phyloP scores from a whole-genome alignment of 2,329 filamentous ascomycete species.

The Diaporthe vaccinii region DNA sequence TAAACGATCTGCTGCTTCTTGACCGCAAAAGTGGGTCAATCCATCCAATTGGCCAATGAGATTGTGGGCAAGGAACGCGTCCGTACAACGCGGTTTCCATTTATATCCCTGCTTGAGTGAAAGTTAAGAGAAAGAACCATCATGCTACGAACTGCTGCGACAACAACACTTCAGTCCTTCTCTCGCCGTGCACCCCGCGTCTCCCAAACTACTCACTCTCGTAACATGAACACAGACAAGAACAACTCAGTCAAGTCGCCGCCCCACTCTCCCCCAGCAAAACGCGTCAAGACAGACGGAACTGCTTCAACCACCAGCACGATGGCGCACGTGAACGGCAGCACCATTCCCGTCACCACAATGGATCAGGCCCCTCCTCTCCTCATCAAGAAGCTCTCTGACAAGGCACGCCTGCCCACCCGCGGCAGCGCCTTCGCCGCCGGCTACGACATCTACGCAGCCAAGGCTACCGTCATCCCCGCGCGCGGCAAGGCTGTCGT shows the following conservation, averaged over 20 bases:
- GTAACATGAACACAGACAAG: slow-evolving; percentile 51
- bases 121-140: slow-evolving; percentile 16
- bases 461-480: slow-evolving; percentile 81
- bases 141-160: slow-evolving; percentile 8
- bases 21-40: background rate
- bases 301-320: slow-evolving; percentile 44
- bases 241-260: slow-evolving; percentile 61
- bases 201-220: slow-evolving; percentile 25
- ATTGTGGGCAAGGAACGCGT: slow-evolving; percentile 34
- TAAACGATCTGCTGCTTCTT: background rate
- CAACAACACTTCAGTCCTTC: slow-evolving; percentile 16
- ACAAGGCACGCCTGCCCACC: slow-evolving; percentile 84
- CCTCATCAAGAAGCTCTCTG: slow-evolving; percentile 88
- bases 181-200: background rate
- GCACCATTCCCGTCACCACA: slow-evolving; percentile 48
- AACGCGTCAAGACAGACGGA: slow-evolving; percentile 78
- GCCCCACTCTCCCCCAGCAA: slow-evolving; percentile 81
- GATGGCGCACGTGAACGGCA: slow-evolving; percentile 47
- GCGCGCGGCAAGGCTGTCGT: slow-evolving; percentile 87
- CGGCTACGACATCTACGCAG: slow-evolving; percentile 92
- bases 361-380: slow-evolving; percentile 70
- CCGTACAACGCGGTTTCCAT: slow-evolving; percentile 30
- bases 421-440: slow-evolving; percentile 91
- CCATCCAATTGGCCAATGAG: slow-evolving; percentile 40
- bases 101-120: slow-evolving; percentile 30